Evolutionary conservation across 139 green algal species (phyloP), one percentile per base, ranked within the genome.

Genomic region (Yamagishiella unicocca): DNA sequence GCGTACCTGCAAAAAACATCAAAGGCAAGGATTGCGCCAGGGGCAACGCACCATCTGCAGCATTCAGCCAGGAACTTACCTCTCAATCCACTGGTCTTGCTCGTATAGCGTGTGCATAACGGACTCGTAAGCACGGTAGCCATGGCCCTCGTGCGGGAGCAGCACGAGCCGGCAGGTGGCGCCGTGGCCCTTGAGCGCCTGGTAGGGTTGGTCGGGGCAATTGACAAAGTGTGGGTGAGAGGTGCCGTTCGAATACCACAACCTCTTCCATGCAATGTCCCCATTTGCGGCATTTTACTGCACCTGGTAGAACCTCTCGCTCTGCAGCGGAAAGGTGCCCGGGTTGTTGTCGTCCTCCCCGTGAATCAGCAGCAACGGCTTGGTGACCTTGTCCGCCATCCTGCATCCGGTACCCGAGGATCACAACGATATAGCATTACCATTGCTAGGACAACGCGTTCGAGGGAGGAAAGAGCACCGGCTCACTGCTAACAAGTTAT

Each of bases 281-380:
- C n/a, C n/a, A n/a, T n/a, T n/a, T 67, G 21, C 58, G 58, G 21
- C 21, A n/a, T n/a, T 14, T 24, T 67, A 54, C 55, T 42, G 31
- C 71, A 88, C 89, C 89, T 87, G 77, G 90, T 96, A 99, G 75
- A 99, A 97, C 40, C 98, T 93, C 90, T 99, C 98, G 38, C 84
- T 95, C 92, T 99, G 96, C 89, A 98, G 88, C 33, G 93, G 89
- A 86, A 95, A 95, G 25, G 95, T 97, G 46, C 96, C 97, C 31
- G 96, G 95, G 94, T 99, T 99, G 92, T 98, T 98, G 94, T 99
- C 98, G 35, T 98, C 93, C 88, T 99, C 96, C 29, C 98, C 98
- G 84, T 99, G 98, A 14, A 99, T 95, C 8, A 99, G 93, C 77
- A 99, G 93, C 80, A 99, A 80, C 19, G 98, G 98, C 88, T 96